Base-by-base conservation (phyloP, 2,329 filamentous ascomycete genomes). In the Ascochyta viciae-villosae region DNA sequence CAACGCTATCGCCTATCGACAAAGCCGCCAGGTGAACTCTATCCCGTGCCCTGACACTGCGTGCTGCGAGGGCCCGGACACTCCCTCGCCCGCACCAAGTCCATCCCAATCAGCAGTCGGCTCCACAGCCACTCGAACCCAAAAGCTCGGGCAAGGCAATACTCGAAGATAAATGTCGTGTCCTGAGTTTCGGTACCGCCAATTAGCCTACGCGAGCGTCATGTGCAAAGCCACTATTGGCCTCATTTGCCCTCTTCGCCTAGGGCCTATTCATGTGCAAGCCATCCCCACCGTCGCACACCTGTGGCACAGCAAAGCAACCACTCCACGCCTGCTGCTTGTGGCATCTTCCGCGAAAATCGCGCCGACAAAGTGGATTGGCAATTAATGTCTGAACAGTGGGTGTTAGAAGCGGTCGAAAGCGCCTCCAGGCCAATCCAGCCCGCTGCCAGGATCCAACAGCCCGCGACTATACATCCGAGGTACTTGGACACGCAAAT, bases 271-370 rank as follows among this genome's bases (percentile, higher is more conserved):
- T 49, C 41, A 44, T 38, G 48, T 59, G 45, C 37, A 47, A 54
- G 49, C 45, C 31, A 34, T 33, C 44, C 33, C 39, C 40, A 31
- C 24, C 26, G 35, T 42, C 52, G 57, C 62, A 60, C 49, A 24
- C 27, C n/a, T 60, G 61, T 60, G 65, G 64, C 64, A 67, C 62
- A 63, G 61, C 49, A 57, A 64, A 60, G 40, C 44, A 54, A 56
- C 55, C 54, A 58, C 43, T 53, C 39, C 26, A 40, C 27, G 38
- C 33, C 29, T 38, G 53, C 46, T 50, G n/a, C 31, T 35, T 37
- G 6, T 42, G 53, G 46, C 41, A 46, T 46, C 4, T 46, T 46
- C 42, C 53, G 53, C 31, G 43, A 47, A 43, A 47, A 42, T 27
- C 16, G 23, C 46, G 15, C 43, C 22, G 42, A 51, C 38, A 16